Percentiles rank a stretch among this genome's conserved stretches.
Conservation (phyloP, 2,329 filamentous ascomycete species). For the Blastomyces parvus region DNA sequence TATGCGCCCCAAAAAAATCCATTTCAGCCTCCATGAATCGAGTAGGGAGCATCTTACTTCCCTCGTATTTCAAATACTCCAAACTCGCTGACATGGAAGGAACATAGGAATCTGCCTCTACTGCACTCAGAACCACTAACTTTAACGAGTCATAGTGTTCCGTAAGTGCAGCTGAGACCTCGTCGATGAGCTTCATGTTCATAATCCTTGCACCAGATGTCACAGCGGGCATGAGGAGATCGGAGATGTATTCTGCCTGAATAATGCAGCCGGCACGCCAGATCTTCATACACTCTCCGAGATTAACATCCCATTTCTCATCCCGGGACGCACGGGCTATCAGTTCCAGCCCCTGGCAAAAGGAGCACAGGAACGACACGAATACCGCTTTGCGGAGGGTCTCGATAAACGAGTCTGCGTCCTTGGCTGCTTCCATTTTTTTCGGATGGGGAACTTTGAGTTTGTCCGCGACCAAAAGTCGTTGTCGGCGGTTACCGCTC, state of each 20-base stretch:
- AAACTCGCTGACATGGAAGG: slow-evolving; percentile 53
- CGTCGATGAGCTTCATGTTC: slow-evolving; percentile 34
- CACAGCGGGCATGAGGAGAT: slow-evolving; percentile 42
- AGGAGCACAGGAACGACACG: slow-evolving; percentile 51
- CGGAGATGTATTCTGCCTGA: slow-evolving; percentile 54
- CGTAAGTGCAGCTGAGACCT: slow-evolving; percentile 47
- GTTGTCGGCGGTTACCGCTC: slow-evolving; percentile 51
- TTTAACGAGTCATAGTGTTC: slow-evolving; percentile 44
- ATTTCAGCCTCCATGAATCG: slow-evolving; percentile 62
- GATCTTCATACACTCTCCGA: slow-evolving; percentile 41
- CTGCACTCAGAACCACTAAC: slow-evolving; percentile 45
- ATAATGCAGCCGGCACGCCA: slow-evolving; percentile 66
- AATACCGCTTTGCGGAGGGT: slow-evolving; percentile 54
- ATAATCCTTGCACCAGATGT: slow-evolving; percentile 16
- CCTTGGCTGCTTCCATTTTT: slow-evolving; percentile 24
- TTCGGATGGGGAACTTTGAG: slow-evolving; percentile 35
- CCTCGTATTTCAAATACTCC: slow-evolving; percentile 58
- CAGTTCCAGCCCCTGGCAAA: slow-evolving; percentile 57
- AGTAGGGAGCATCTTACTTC: slow-evolving; percentile 52
- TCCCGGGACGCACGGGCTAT: slow-evolving; percentile 50
- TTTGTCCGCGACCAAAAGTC: slow-evolving; percentile 45
- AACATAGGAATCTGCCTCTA: slow-evolving; percentile 50
- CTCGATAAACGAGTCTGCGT: slow-evolving; percentile 44
- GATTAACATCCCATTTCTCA: slow-evolving; percentile 47
- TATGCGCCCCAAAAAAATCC: slow-evolving; percentile 61